Conservation (phyloP, 306 rosid genomes). For the Sicyos baderoa region DNA sequence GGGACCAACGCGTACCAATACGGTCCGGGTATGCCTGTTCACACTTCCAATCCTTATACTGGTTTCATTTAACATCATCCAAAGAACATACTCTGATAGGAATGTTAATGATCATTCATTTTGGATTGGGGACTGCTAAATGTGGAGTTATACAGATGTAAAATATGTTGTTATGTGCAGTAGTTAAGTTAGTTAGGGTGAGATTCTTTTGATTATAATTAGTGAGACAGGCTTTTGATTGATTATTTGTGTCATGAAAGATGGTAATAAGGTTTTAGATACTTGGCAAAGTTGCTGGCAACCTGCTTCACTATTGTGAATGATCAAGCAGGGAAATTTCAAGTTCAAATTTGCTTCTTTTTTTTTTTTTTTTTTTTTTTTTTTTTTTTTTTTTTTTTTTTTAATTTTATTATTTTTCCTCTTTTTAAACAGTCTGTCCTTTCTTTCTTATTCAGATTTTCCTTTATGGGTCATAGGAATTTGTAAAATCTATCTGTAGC, state of each 20-base stretch:
- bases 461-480: constrained; percentile 31
- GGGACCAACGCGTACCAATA: constrained; percentile 62
- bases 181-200: constrained; percentile 63
- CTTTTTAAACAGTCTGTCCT: not conserved
- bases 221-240: constrained; percentile 49
- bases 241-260: constrained; percentile 47
- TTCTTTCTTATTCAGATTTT: not conserved
- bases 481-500: constrained; percentile 48
- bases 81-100: constrained; percentile 19
- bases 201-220: constrained; percentile 76
- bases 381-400: too few relatives aligned
- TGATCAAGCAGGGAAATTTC: constrained; percentile 35
- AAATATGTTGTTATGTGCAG: constrained; percentile 68
- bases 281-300: constrained; percentile 33
- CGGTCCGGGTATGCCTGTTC: constrained; percentile 85
- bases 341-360: not conserved
- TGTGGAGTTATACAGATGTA: constrained; percentile 45
- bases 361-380: too few relatives aligned
- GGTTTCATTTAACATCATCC: constrained; percentile 50
- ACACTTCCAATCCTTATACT: constrained; percentile 73
- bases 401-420: too few relatives aligned
- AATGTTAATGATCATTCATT: constrained; percentile 19
- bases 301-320: constrained; percentile 39
- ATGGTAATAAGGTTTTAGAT: constrained; percentile 41
- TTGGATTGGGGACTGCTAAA: constrained; percentile 25